Conservation (phyloP, 2,329 filamentous ascomycete genomes). For the Cercospora sp. region DNA sequence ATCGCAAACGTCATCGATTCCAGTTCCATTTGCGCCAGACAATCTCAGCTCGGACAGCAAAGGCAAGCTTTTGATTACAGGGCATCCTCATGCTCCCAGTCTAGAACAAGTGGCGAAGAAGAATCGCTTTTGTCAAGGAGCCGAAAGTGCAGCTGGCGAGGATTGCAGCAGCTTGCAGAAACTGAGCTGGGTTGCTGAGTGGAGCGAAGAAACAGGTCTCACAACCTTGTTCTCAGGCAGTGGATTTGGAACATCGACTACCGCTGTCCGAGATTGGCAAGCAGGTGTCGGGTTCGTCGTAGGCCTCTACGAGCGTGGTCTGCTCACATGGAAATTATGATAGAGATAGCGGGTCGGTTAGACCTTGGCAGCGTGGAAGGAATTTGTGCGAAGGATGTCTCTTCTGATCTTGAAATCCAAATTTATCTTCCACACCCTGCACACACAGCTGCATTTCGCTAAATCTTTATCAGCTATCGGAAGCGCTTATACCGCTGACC, state of each 20-base stretch:
- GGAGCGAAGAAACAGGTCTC: conserved; percentile 40
- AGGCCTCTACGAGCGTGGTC: conserved; percentile 45
- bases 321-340: conserved; percentile 41
- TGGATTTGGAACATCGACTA: conserved; percentile 42
- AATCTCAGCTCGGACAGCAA: conserved; percentile 43
- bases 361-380: neutral
- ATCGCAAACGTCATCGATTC: conserved; percentile 23
- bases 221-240: conserved; percentile 41
- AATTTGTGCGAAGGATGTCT: neutral
- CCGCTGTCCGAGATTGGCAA: conserved; percentile 41
- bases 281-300: conserved; percentile 41
- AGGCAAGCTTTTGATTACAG: conserved; percentile 45
- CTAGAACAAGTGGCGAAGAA: conserved; percentile 32
- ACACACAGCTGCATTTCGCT: neutral
- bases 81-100: conserved; percentile 42
- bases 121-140: conserved; percentile 26
- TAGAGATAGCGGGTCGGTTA: neutral
- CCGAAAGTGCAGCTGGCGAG: conserved; percentile 26
- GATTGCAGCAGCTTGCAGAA: conserved; percentile 32
- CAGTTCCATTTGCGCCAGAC: conserved; percentile 40
- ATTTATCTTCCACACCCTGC: neutral
- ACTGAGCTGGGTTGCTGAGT: conserved; percentile 41
- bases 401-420: neutral
- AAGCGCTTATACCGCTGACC: neutral
- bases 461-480: neutral